Conservation (phyloP, 257 asterid genomes). For the Anisodus acutangulus region DNA sequence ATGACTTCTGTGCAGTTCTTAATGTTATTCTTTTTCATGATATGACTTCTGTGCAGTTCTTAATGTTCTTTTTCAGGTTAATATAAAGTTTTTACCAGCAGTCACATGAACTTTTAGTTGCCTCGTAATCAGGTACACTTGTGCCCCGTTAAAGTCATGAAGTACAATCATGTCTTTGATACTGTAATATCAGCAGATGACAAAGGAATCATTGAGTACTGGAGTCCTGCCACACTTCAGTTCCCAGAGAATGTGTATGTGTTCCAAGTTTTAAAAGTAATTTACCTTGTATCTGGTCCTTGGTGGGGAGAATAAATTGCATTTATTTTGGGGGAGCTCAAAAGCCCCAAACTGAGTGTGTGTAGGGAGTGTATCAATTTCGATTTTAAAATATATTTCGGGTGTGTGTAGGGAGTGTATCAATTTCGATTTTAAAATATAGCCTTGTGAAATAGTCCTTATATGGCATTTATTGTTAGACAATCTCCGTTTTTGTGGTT, state of each 20-base stretch:
- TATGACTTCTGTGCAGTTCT: not conserved
- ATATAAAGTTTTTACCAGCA: not conserved
- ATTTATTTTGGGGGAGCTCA: constrained; percentile 22
- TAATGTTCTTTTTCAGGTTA: not conserved
- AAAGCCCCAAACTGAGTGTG: not conserved
- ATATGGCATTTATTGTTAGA: not conserved
- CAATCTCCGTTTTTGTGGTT: not conserved
- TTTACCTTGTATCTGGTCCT: constrained; percentile 16
- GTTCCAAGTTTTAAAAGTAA: constrained; percentile 5
- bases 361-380: not conserved
- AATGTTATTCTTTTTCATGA: not conserved
- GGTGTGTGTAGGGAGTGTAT: too few relatives aligned
- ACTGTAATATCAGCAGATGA: constrained; percentile 93
- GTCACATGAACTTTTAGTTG: not conserved
- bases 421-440: not conserved
- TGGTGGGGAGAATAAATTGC: not conserved
- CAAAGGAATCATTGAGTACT: constrained; percentile 92
- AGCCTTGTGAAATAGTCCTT: not conserved
- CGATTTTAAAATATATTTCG: not conserved
- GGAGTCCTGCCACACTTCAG: constrained; percentile 86
- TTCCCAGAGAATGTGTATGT: constrained; percentile 85
- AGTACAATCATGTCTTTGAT: constrained; percentile 84
- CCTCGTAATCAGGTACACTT: constrained; percentile 66
- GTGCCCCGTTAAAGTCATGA: constrained; percentile 82
- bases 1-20: not conserved